These are phyloP conservation scores for Colletotrichum trifolii DNA, from an alignment of 2,329 filamentous ascomycete species.

Conservation along the genomic window DNA sequence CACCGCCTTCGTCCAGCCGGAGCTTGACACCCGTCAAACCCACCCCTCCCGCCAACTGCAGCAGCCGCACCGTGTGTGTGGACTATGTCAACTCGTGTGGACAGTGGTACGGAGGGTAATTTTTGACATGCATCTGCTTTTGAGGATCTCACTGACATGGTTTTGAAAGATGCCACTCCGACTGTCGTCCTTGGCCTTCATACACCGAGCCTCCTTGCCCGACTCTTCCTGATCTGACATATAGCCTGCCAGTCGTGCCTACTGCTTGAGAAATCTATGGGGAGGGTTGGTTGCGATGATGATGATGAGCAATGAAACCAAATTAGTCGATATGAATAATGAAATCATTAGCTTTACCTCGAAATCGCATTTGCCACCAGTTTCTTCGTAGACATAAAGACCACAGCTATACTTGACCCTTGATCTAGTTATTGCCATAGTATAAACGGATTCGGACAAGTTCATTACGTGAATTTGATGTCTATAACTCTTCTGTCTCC, in stretches of 20 bases:
- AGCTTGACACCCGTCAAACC: neutral
- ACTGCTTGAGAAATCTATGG: neutral
- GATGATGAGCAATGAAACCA: too few species aligned
- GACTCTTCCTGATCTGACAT: neutral
- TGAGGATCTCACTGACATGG: neutral
- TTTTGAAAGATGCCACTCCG: slow-evolving; percentile 26
- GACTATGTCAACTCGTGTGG: slow-evolving; percentile 38
- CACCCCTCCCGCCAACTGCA: slow-evolving; percentile 37
- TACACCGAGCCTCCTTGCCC: slow-evolving; percentile 37
- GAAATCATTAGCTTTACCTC: too few species aligned
- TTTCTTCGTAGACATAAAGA: too few species aligned
- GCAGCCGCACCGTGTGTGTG: slow-evolving; percentile 39
- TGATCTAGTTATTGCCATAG: too few species aligned
- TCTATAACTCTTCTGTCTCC: too few species aligned
- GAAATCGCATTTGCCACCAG: too few species aligned
- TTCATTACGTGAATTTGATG: too few species aligned
- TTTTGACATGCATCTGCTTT: neutral
- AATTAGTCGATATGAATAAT: too few species aligned
- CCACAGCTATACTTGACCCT: too few species aligned
- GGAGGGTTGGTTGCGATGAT: neutral
- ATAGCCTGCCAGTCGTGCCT: neutral
- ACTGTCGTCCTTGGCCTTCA: slow-evolving; percentile 36
- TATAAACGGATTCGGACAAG: too few species aligned
- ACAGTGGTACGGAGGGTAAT: slow-evolving; percentile 40
- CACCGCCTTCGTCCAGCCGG: slow-evolving; percentile 2